phyloP scores from a whole-genome alignment of 75 land plant species.

The Picea sitchensis region DNA sequence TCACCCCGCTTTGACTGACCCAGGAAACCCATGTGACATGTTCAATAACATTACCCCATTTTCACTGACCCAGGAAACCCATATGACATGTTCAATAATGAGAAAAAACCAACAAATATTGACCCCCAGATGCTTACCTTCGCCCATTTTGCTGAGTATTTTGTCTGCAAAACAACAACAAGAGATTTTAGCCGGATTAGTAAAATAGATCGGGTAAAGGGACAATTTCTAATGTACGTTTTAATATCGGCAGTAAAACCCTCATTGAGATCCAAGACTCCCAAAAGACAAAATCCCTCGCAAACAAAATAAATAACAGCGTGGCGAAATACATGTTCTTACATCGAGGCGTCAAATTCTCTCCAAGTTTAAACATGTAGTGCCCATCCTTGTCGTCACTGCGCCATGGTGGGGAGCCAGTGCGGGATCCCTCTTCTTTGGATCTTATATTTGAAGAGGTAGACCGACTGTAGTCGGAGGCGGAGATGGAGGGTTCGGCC shows the following conservation, averaged over 20 bases:
- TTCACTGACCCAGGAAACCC: neutral
- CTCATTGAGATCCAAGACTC: neutral
- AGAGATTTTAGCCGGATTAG: neutral
- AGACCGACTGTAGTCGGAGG: slow-evolving; percentile 23
- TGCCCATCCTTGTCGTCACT: slow-evolving; percentile 98
- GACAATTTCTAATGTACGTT: neutral
- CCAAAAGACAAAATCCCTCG: neutral
- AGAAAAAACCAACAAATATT: too few relatives aligned
- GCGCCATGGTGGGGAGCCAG: slow-evolving; percentile 80
- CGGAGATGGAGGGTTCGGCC: slow-evolving; percentile 7
- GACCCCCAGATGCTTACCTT: slow-evolving; percentile 55
- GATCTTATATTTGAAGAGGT: slow-evolving; percentile 8
- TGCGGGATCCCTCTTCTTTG: slow-evolving; percentile 39
- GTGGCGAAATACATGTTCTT: slow-evolving; percentile 35
- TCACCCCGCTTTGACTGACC: too few relatives aligned
- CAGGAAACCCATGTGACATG: too few relatives aligned
- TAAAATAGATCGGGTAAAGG: too few relatives aligned
- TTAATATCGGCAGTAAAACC: neutral
- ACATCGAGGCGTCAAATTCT: slow-evolving; percentile 95
- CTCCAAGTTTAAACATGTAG: slow-evolving; percentile 89
- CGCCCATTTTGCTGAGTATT: slow-evolving; percentile 94
- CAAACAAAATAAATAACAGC: neutral
- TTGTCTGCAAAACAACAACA: slow-evolving; percentile 48
- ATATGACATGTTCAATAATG: too few relatives aligned
- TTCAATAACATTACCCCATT: too few relatives aligned